These are phyloP conservation scores for Termitomyces sp. DNA, from an alignment of 768 basidiomycete species.

Conservation along the genomic window DNA sequence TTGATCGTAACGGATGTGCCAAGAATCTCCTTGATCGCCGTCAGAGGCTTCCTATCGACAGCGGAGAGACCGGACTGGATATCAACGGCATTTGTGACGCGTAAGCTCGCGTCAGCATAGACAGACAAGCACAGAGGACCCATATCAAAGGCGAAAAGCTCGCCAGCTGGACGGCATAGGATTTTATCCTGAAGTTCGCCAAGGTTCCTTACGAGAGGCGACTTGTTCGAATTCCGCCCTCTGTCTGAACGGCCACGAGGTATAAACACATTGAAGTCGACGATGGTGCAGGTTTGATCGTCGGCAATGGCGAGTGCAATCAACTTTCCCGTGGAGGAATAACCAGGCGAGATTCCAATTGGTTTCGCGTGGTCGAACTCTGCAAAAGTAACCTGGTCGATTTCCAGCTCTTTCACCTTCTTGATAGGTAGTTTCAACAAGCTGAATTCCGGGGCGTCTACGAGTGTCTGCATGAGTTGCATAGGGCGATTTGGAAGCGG, in stretches of 20 bases:
- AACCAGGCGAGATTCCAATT: slow-evolving; percentile 50
- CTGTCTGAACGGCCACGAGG: slow-evolving; percentile 11
- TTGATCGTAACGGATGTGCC: slow-evolving; percentile 32
- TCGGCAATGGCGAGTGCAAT: slow-evolving; percentile 43
- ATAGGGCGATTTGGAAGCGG: slow-evolving; percentile 10
- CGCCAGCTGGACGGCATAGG: slow-evolving; percentile 38
- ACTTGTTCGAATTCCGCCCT: slow-evolving; percentile 11
- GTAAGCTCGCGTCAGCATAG: slow-evolving; percentile 34
- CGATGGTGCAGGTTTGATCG: slow-evolving; percentile 27
- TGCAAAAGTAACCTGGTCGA: slow-evolving; percentile 19
- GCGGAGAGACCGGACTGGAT: slow-evolving; percentile 48
- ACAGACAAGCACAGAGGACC: slow-evolving; percentile 45
- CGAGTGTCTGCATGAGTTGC: slow-evolving; percentile 23
- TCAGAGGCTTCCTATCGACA: slow-evolving; percentile 33
- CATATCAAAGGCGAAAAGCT: slow-evolving; percentile 52
- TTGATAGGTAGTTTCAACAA: slow-evolving; percentile 19
- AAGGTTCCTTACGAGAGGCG: slow-evolving; percentile 9
- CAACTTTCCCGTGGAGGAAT: slow-evolving; percentile 35
- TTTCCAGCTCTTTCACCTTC: slow-evolving; percentile 21
- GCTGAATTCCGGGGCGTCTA: slow-evolving; percentile 23
- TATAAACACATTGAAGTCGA: slow-evolving; percentile 25
- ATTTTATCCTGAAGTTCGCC: slow-evolving; percentile 28
- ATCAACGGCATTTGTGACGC: slow-evolving; percentile 47
- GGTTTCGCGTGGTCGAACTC: slow-evolving; percentile 31
- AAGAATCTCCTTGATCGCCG: slow-evolving; percentile 35